These are phyloP conservation scores for Ballota nigra DNA, from an alignment of 257 asterid genomes.

Conservation along the genomic window DNA sequence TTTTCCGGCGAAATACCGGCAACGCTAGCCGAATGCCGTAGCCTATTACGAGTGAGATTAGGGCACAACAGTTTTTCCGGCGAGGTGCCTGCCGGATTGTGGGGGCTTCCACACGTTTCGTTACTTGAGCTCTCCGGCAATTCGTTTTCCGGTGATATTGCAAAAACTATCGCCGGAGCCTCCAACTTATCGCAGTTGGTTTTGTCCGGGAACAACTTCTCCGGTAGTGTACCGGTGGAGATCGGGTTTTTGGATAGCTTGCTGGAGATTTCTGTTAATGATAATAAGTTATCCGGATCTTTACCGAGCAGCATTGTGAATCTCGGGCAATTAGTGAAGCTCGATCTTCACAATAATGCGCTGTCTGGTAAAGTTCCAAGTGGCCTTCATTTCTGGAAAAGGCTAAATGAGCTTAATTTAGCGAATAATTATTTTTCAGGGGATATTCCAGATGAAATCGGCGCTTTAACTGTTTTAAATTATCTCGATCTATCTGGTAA, in stretches of 20 bases:
- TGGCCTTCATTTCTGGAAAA: slow-evolving; percentile 67
- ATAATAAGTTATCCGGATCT: slow-evolving; percentile 62
- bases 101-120: slow-evolving; percentile 94
- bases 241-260: slow-evolving; percentile 66
- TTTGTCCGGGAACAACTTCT: slow-evolving; percentile 67
- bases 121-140: slow-evolving; percentile 74
- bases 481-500: slow-evolving; percentile 92
- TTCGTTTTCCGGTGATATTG: slow-evolving; percentile 71
- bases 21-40: slow-evolving; percentile 62
- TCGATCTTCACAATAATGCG: slow-evolving; percentile 74
- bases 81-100: slow-evolving; percentile 63
- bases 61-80: slow-evolving; percentile 76
- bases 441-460: slow-evolving; percentile 72
- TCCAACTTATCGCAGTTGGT: slow-evolving; percentile 72
- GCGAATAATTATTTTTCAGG: slow-evolving; percentile 79
- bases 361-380: slow-evolving; percentile 71
- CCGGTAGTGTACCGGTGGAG: slow-evolving; percentile 83
- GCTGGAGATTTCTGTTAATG: slow-evolving; percentile 62
- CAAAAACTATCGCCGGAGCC: slow-evolving; percentile 72
- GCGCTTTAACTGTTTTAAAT: slow-evolving; percentile 68
- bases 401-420: slow-evolving; percentile 76
- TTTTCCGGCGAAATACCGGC: slow-evolving; percentile 77
- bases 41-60: slow-evolving; percentile 72
- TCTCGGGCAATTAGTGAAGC: slow-evolving; percentile 81
- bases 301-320: slow-evolving; percentile 71